phyloP scores from a whole-genome alignment of 768 basidiomycete species.

The Phylloporus sp. region DNA sequence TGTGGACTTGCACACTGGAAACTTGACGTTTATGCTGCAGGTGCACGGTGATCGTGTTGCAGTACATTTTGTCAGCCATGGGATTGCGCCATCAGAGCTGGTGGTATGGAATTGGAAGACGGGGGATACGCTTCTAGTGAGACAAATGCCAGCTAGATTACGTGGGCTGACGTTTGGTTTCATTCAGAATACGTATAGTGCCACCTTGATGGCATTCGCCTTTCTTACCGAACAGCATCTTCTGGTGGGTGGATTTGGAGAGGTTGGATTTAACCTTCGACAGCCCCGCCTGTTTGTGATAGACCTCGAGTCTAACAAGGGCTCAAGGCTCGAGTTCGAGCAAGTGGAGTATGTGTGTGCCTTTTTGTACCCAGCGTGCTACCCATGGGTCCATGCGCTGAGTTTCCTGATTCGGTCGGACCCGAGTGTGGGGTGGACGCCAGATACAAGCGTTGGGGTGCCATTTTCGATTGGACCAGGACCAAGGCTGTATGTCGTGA shows the following conservation, averaged over 20 bases:
- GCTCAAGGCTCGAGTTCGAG: constrained; percentile 27
- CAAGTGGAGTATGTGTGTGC: constrained; percentile 33
- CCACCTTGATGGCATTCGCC: constrained; percentile 37
- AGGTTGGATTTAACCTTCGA: constrained; percentile 18
- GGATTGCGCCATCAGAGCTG: constrained; percentile 40
- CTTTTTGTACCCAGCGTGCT: constrained; percentile 42
- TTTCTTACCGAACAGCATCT: constrained; percentile 42
- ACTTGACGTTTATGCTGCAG: constrained; percentile 48
- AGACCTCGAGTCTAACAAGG: constrained; percentile 35
- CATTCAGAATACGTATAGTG: constrained; percentile 25
- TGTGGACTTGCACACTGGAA: constrained; percentile 14
- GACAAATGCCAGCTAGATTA: constrained; percentile 14
- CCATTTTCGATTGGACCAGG: constrained; percentile 45
- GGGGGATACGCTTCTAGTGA: constrained; percentile 46
- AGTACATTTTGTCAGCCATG: constrained; percentile 41
- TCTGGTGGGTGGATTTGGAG: constrained; percentile 31
- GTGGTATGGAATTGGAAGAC: constrained; percentile 69
- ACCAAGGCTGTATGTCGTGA: constrained; percentile 46
- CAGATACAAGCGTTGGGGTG: constrained; percentile 30
- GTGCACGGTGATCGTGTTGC: constrained; percentile 50
- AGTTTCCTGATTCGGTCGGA: constrained; percentile 49
- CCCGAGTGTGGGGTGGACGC: constrained; percentile 46
- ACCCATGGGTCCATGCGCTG: constrained; percentile 23
- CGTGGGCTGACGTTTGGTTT: not conserved
- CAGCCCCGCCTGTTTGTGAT: constrained; percentile 36